These are phyloP conservation scores for Boletus semigastroideus DNA, from an alignment of 1,284 basidiomycete genomes.

Conservation along the genomic window DNA sequence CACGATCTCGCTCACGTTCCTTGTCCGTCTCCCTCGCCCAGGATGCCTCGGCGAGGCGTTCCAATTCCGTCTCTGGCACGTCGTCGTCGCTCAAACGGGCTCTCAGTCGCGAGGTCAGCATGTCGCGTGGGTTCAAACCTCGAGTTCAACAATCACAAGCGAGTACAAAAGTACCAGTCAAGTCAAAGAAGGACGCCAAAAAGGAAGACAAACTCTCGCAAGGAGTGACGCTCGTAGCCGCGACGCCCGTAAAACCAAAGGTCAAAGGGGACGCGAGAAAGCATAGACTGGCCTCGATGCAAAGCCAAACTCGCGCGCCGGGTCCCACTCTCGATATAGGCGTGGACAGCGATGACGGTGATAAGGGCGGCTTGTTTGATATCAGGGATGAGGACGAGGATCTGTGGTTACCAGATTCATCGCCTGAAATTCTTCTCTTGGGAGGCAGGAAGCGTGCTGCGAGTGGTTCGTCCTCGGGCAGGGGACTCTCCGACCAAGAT, in stretches of 20 bases:
- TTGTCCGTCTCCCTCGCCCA: constrained; percentile 61
- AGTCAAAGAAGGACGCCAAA: constrained; percentile 7
- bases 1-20: constrained; percentile 57
- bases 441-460: constrained; percentile 21
- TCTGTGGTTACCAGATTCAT: constrained; percentile 28
- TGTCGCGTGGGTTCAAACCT: constrained; percentile 64
- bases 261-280: constrained; percentile 9
- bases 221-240: constrained; percentile 55
- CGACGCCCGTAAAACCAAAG: constrained; percentile 54
- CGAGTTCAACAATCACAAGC: constrained; percentile 16
- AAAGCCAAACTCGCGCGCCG: constrained; percentile 2
- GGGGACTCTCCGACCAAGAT: constrained; percentile 18
- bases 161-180: constrained; percentile 9
- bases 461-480: constrained; percentile 28
- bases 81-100: constrained; percentile 45
- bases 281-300: background rate
- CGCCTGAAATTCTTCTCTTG: constrained; percentile 29
- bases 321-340: constrained; percentile 4
- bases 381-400: constrained; percentile 22
- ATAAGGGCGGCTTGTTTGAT: constrained; percentile 1
- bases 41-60: constrained; percentile 48
- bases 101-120: constrained; percentile 66
- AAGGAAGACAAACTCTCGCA: constrained; percentile 10
- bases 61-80: constrained; percentile 34
- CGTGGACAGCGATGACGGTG: background rate